These are phyloP conservation scores for Diaporthe vexans DNA, from an alignment of 2,329 filamentous ascomycete species.

Conservation along the genomic window DNA sequence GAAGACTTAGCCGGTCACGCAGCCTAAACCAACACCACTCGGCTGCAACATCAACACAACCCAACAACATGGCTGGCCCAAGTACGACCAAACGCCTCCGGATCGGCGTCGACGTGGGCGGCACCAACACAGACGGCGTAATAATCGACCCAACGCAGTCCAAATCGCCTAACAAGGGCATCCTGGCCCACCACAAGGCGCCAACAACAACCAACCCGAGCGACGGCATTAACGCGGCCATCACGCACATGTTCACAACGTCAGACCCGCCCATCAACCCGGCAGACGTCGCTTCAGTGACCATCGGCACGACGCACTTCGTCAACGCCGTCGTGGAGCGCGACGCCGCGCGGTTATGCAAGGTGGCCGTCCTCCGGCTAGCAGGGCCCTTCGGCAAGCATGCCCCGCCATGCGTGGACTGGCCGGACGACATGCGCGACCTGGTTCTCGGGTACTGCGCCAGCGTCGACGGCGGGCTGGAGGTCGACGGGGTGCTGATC, in stretches of 20 bases:
- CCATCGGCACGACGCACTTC: constrained; percentile 71
- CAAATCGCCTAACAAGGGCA: constrained; percentile 54
- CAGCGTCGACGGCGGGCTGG: constrained; percentile 63
- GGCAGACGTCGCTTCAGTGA: constrained; percentile 60
- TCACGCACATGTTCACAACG: constrained; percentile 58
- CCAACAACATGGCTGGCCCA: background rate
- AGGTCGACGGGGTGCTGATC: constrained; percentile 65
- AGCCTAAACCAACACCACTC: too few relatives aligned
- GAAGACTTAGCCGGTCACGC: too few relatives aligned
- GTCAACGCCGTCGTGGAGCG: constrained; percentile 71
- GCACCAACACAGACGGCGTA: constrained; percentile 68
- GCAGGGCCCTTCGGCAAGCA: constrained; percentile 67
- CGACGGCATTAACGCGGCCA: constrained; percentile 60
- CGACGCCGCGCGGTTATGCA: constrained; percentile 61
- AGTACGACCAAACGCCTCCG: constrained; percentile 48
- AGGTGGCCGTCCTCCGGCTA: constrained; percentile 68
- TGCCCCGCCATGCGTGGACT: constrained; percentile 66
- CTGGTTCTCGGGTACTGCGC: constrained; percentile 62
- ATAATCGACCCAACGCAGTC: constrained; percentile 59
- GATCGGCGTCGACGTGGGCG: constrained; percentile 63
- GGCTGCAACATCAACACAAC: background rate
- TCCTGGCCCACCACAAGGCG: constrained; percentile 64
- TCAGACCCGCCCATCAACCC: constrained; percentile 49
- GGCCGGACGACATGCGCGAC: constrained; percentile 62
- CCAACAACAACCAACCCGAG: constrained; percentile 64